These are phyloP conservation scores for Saccharomyces hybrid DNA, from an alignment of 1,139 yeast species.

Conservation along the genomic window DNA sequence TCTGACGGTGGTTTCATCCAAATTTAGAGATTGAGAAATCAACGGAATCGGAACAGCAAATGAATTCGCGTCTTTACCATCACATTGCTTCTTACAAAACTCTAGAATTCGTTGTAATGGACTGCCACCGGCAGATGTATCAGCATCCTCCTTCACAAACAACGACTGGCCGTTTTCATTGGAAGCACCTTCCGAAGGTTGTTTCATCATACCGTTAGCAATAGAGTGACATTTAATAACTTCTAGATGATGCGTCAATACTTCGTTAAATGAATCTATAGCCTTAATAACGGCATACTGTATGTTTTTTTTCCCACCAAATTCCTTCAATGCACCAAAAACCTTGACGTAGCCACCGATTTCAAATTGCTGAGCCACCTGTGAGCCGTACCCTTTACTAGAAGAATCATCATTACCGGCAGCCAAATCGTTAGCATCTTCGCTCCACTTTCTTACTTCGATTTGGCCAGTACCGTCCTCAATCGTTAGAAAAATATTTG, in stretches of 20 bases:
- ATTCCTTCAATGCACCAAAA: constrained; percentile 65
- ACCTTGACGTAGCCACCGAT: constrained; percentile 57
- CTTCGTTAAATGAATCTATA: constrained; percentile 65
- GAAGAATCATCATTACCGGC: constrained; percentile 26
- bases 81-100: constrained; percentile 41
- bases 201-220: constrained; percentile 24
- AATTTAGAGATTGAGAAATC: constrained; percentile 48
- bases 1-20: constrained; percentile 44
- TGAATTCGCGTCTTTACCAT: constrained; percentile 46
- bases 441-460: constrained; percentile 65
- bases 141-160: constrained; percentile 40
- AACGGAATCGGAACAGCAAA: constrained; percentile 67
- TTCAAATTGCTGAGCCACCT: constrained; percentile 28
- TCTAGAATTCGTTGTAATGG: constrained; percentile 40
- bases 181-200: constrained; percentile 7
- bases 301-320: constrained; percentile 57
- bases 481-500: constrained; percentile 46
- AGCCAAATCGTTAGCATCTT: constrained; percentile 38
- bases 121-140: constrained; percentile 30
- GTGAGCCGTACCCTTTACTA: constrained; percentile 30
- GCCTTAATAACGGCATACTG: constrained; percentile 57
- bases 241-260: constrained; percentile 66
- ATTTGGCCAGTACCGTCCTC: constrained; percentile 85
- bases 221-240: constrained; percentile 60
- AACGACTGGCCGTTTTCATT: constrained; percentile 31